Evolutionary conservation across 2,329 filamentous ascomycete species (phyloP).

Genomic region (Penicillium sp.): DNA sequence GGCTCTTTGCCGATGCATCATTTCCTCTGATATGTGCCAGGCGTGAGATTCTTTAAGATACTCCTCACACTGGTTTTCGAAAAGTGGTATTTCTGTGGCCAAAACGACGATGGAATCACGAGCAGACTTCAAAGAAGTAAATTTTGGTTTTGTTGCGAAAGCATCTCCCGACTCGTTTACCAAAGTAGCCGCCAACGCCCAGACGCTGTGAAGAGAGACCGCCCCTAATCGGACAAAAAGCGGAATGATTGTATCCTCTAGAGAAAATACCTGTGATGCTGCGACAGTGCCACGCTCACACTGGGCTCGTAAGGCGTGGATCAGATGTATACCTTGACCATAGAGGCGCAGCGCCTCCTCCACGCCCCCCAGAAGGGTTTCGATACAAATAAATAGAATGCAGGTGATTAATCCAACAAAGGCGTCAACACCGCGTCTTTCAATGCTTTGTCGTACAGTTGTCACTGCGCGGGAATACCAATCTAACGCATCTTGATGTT

Average conservation of each 20-base stretch:
- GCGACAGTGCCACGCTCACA: constrained; percentile 12
- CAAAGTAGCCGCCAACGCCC: constrained; percentile 14
- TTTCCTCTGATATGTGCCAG: constrained; percentile 16
- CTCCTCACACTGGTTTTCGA: constrained; percentile 25
- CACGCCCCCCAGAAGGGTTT: constrained; percentile 30
- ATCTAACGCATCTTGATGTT: constrained; percentile 30
- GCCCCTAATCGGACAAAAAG: constrained; percentile 35
- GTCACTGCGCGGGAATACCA: constrained; percentile 40
- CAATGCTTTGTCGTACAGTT: constrained; percentile 29
- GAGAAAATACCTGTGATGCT: constrained; percentile 13
- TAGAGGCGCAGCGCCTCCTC: constrained; percentile 35
- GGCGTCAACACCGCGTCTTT: constrained; percentile 26
- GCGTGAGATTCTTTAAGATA: constrained; percentile 15
- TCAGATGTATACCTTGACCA: constrained; percentile 33
- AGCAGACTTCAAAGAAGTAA: constrained; percentile 28
- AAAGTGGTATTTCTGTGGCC: constrained; percentile 26
- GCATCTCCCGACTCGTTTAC: constrained; percentile 15
- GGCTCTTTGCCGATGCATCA: constrained; percentile 16
- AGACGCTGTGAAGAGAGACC: constrained; percentile 18
- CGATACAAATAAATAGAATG: constrained; percentile 40
- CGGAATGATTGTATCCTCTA: constrained; percentile 33
- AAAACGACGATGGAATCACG: constrained; percentile 32
- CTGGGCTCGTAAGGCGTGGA: constrained; percentile 23
- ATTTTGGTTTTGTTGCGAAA: neutral
- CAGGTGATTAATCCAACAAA: constrained; percentile 38